Evolutionary conservation across 768 basidiomycete genomes (phyloP).

Genomic region (Hypholoma sublateritium): DNA sequence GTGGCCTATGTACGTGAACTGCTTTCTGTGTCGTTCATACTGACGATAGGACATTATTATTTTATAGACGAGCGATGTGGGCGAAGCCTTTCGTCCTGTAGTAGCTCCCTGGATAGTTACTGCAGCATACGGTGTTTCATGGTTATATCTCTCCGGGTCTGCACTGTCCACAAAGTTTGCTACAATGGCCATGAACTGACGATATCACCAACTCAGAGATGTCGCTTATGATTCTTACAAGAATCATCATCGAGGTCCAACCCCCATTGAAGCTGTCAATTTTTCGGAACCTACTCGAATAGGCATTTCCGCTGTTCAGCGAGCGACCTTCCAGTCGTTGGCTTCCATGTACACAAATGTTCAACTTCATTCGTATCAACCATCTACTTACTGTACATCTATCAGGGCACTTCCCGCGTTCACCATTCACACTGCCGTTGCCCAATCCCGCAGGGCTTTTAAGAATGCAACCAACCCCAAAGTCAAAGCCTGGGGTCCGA

Average conservation of each 20-base stretch:
- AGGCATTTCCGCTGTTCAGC: slow-evolving; percentile 70
- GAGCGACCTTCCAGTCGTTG: slow-evolving; percentile 64
- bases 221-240: slow-evolving; percentile 84
- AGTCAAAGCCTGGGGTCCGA: slow-evolving; percentile 74
- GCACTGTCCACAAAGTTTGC: slow-evolving; percentile 8
- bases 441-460: slow-evolving; percentile 69
- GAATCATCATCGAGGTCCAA: slow-evolving; percentile 65
- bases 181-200: neutral
- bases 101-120: slow-evolving; percentile 71
- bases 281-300: slow-evolving; percentile 72
- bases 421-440: slow-evolving; percentile 83
- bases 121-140: slow-evolving; percentile 79
- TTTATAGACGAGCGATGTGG: slow-evolving; percentile 73
- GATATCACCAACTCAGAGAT: slow-evolving; percentile 41
- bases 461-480: slow-evolving; percentile 54
- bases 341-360: slow-evolving; percentile 29
- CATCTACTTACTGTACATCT: neutral
- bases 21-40: neutral
- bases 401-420: slow-evolving; percentile 78
- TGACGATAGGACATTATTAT: slow-evolving; percentile 13
- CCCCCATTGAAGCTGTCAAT: slow-evolving; percentile 62
- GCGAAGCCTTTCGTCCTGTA: slow-evolving; percentile 81
- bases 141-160: slow-evolving; percentile 71
- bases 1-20: slow-evolving; percentile 65
- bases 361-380: slow-evolving; percentile 60